A percentile compares a stretch with the other conserved stretches of the same genome.
phyloP scores from a whole-genome alignment of 257 asterid genomes.

The Thymus quinquecostatus region DNA sequence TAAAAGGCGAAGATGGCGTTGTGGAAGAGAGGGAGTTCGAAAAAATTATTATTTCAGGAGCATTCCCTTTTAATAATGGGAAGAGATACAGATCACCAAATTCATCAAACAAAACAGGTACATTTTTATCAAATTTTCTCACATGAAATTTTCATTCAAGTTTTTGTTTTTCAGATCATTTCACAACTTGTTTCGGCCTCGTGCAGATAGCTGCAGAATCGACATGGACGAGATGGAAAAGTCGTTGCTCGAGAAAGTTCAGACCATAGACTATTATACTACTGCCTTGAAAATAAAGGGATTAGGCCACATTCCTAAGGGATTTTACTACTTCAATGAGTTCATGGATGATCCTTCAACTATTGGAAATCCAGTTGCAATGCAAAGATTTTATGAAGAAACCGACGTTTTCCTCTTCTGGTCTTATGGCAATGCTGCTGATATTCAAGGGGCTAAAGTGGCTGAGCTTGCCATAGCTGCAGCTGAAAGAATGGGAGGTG shows the following conservation, averaged over 20 bases:
- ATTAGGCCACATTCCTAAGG: slow-evolving; percentile 68
- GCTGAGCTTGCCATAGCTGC: slow-evolving; percentile 61
- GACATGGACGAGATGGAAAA: slow-evolving; percentile 66
- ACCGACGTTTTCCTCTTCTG: slow-evolving; percentile 69
- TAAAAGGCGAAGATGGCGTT: slow-evolving; percentile 41
- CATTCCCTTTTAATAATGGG: slow-evolving; percentile 66
- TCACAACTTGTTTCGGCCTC: slow-evolving; percentile 9
- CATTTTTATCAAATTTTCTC: neutral
- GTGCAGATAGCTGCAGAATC: slow-evolving; percentile 47
- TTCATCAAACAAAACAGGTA: slow-evolving; percentile 46
- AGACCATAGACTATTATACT: slow-evolving; percentile 74
- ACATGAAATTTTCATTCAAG: neutral
- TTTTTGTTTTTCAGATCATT: neutral
- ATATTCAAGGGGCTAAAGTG: slow-evolving; percentile 53
- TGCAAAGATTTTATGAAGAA: slow-evolving; percentile 73
- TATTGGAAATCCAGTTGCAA: slow-evolving; percentile 82
- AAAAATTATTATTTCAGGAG: slow-evolving; percentile 72
- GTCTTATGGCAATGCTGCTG: slow-evolving; percentile 82
- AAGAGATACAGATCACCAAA: slow-evolving; percentile 58
- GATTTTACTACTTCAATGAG: slow-evolving; percentile 81
- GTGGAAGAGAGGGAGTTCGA: slow-evolving; percentile 54
- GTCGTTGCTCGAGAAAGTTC: slow-evolving; percentile 68
- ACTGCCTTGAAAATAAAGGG: slow-evolving; percentile 77
- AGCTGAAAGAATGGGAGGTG: slow-evolving; percentile 69
- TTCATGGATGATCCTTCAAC: slow-evolving; percentile 74